A percentile compares a stretch with the other conserved stretches of the same genome.
phyloP scores from a whole-genome alignment of 2,329 filamentous ascomycete species.

The Apiospora malaysiana region DNA sequence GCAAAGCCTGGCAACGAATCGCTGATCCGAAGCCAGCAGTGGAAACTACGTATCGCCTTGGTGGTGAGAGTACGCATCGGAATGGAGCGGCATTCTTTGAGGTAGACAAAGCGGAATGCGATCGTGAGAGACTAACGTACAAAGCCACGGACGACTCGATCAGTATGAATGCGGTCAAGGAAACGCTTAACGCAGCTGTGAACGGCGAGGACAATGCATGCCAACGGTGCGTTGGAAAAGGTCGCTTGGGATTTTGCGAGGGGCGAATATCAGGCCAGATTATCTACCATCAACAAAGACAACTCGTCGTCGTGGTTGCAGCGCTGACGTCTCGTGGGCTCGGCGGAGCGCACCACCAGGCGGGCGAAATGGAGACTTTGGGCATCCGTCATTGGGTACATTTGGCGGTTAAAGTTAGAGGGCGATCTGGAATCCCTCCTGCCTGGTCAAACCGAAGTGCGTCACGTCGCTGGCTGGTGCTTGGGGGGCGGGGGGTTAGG shows the following conservation, averaged over 20 bases:
- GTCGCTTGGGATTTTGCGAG: neutral
- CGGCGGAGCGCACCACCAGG: constrained; percentile 9
- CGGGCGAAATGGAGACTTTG: neutral
- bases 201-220: constrained; percentile 1
- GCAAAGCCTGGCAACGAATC: constrained; percentile 5
- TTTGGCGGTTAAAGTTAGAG: neutral
- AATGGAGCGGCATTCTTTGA: constrained; percentile 40
- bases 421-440: neutral
- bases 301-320: neutral
- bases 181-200: neutral
- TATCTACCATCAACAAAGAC: neutral
- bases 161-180: neutral
- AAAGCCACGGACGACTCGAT: neutral
- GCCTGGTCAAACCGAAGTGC: neutral
- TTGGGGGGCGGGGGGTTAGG: no score
- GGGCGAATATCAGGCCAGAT: constrained; percentile 4
- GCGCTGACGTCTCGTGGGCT: constrained; percentile 14
- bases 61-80: constrained; percentile 30
- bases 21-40: neutral
- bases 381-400: constrained; percentile 15
- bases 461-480: neutral
- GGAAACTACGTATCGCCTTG: constrained; percentile 30
- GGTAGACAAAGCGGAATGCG: constrained; percentile 20
- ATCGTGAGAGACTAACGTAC: constrained; percentile 8
- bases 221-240: neutral